phyloP scores from a whole-genome alignment of 352 stramenopile genomes.

The Phytophthora sp. region DNA sequence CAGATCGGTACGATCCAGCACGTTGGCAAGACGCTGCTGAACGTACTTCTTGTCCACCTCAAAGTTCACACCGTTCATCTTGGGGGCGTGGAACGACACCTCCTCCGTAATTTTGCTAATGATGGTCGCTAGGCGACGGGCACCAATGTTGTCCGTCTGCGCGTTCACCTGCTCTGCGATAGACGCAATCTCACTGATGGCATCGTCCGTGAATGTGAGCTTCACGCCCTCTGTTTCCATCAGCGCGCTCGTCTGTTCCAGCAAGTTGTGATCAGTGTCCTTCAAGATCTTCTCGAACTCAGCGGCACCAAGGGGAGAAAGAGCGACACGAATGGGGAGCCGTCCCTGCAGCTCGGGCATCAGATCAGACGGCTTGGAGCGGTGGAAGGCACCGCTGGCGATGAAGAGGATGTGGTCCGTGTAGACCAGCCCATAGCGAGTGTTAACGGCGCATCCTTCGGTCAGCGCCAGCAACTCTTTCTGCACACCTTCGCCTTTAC shows the following conservation, averaged over 20 bases:
- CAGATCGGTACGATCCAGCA: conserved; percentile 94
- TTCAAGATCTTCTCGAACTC: conserved; percentile 99
- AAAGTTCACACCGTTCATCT: conserved; percentile 86
- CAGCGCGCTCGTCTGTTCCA: conserved; percentile 96
- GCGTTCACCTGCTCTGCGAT: conserved; percentile 95
- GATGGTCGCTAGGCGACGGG: conserved; percentile 95
- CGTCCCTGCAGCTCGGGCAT: conserved; percentile 98
- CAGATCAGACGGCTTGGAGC: conserved; percentile 97
- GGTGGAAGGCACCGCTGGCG: conserved; percentile 95
- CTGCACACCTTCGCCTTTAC: conserved; percentile 97
- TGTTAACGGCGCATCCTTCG: conserved; percentile 96
- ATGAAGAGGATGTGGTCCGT: conserved; percentile 99
- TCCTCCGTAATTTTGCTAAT: conserved; percentile 98
- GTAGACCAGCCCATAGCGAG: conserved; percentile 94
- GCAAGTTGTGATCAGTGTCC: conserved; percentile 95
- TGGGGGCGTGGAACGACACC: conserved; percentile 97
- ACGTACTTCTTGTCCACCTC: conserved; percentile 94
- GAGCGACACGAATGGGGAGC: conserved; percentile 98
- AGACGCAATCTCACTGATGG: conserved; percentile 96
- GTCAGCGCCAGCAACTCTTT: conserved; percentile 98
- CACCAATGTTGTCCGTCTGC: conserved; percentile 98
- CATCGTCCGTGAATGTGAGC: conserved; percentile 95
- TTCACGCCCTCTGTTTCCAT: conserved; percentile 96
- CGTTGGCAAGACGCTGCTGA: conserved; percentile 91
- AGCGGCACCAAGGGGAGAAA: conserved; percentile 96